These are phyloP conservation scores for Patellaria atrata DNA, from an alignment of 495 filamentous ascomycete species.

Conservation along the genomic window DNA sequence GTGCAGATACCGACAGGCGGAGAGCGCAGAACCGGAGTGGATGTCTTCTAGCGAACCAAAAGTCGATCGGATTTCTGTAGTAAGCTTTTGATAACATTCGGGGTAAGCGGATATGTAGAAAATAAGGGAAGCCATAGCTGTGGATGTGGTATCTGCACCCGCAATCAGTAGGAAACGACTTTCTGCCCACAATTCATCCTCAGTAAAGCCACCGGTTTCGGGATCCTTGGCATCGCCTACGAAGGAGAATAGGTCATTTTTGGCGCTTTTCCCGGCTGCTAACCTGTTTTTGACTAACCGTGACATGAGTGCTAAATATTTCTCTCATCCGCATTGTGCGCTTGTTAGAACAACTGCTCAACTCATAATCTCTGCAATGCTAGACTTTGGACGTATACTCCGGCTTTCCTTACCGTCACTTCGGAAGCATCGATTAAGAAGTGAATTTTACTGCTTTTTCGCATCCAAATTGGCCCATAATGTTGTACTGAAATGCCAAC, in stretches of 20 bases:
- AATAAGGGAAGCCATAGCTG: conserved; percentile 1
- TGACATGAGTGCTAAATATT: neutral
- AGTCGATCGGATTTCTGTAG: neutral
- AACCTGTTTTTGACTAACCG: neutral
- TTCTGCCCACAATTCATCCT: conserved; percentile 1
- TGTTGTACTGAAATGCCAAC: conserved; percentile 1
- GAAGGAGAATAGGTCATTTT: conserved; percentile 5
- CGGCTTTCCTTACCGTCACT: neutral
- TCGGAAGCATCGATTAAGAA: neutral
- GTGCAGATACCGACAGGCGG: conserved; percentile 4
- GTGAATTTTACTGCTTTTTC: conserved; percentile 1
- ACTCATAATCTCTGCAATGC: neutral
- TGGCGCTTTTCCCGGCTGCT: conserved; percentile 1
- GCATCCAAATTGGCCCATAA: conserved; percentile 2
- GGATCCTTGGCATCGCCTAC: conserved; percentile 3
- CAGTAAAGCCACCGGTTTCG: conserved; percentile 1
- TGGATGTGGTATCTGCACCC: conserved; percentile 4
- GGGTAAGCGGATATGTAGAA: conserved; percentile 7
- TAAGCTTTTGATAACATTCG: neutral
- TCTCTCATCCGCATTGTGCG: neutral
- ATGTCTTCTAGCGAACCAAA: conserved; percentile 3
- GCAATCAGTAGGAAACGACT: conserved; percentile 2
- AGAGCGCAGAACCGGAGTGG: neutral
- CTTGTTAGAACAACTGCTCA: neutral
- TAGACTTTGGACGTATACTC: neutral